A percentile compares a stretch with the other conserved stretches of the same genome.
These are phyloP conservation scores for Articulospora tetracladia DNA, from an alignment of 495 filamentous ascomycete genomes.

Conservation along the genomic window DNA sequence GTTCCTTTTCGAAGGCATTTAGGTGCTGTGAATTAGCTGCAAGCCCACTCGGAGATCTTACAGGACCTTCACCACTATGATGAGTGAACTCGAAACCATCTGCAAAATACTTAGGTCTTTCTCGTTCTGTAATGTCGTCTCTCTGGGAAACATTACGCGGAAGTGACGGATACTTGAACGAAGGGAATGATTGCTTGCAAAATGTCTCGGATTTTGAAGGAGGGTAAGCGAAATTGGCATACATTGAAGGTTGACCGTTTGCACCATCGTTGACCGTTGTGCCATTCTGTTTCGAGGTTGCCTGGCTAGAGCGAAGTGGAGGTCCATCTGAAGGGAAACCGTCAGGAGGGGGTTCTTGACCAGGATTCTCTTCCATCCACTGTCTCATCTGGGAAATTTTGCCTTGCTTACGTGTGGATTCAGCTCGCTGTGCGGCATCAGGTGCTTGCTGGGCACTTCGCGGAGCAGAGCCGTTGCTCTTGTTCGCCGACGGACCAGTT, in stretches of 20 bases:
- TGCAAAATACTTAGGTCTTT: not conserved
- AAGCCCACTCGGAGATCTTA: constrained; percentile 24
- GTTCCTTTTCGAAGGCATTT: constrained; percentile 28
- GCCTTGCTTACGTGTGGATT: constrained; percentile 13
- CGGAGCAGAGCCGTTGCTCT: not conserved
- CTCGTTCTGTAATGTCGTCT: not conserved
- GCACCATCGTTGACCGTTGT: constrained; percentile 6
- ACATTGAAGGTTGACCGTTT: constrained; percentile 33
- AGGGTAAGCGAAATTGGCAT: constrained; percentile 24
- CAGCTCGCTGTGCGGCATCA: not conserved
- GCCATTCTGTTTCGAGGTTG: not conserved
- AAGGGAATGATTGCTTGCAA: not conserved
- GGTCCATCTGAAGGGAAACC: constrained; percentile 22
- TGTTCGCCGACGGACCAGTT: not conserved
- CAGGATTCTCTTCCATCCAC: constrained; percentile 18
- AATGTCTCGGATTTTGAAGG: not conserved
- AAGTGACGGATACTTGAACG: constrained; percentile 2
- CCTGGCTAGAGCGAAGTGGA: constrained; percentile 10
- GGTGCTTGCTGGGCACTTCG: not conserved
- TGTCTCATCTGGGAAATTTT: constrained; percentile 16
- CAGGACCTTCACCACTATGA: not conserved
- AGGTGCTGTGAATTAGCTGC: constrained; percentile 15
- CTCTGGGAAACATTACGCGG: not conserved
- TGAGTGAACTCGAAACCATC: not conserved
- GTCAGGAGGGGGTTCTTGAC: constrained; percentile 13